Conservation (phyloP, 306 rosid species). For the Fragaria ananassa region DNA sequence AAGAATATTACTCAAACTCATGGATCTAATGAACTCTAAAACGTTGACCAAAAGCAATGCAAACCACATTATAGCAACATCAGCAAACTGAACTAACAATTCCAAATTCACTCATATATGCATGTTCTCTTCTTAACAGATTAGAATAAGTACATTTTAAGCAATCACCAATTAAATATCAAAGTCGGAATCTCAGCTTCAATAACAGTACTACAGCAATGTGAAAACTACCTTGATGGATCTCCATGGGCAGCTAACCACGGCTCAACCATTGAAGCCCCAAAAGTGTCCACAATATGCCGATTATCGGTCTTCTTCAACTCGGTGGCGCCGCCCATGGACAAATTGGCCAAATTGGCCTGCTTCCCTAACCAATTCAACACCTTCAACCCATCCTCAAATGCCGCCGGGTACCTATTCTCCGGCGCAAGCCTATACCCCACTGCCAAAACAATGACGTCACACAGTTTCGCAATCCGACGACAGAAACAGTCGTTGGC, state of each 20-base stretch:
- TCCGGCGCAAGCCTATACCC: constrained; percentile 92
- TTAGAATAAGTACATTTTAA: background rate
- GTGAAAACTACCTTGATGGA: constrained; percentile 59
- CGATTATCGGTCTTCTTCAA: constrained; percentile 59
- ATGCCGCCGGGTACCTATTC: constrained; percentile 82
- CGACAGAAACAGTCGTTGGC: constrained; percentile 81
- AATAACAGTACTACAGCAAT: background rate
- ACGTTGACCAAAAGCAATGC: background rate
- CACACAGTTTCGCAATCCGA: constrained; percentile 74
- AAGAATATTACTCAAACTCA: background rate
- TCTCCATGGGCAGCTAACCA: constrained; percentile 97
- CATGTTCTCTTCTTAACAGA: background rate
- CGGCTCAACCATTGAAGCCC: constrained; percentile 87
- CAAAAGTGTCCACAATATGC: constrained; percentile 73
- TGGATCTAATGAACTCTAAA: background rate
- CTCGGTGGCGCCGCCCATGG: constrained; percentile 49
- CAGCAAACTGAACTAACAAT: background rate
- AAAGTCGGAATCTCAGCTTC: background rate
- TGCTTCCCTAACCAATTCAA: constrained; percentile 95
- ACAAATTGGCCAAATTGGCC: constrained; percentile 79
- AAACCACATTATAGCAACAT: too few relatives aligned
- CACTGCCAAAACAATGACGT: constrained; percentile 63
- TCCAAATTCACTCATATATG: background rate
- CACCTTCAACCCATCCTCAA: constrained; percentile 84
- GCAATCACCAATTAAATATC: background rate